Percentiles rank a stretch among this genome's conserved stretches.
These are phyloP conservation scores for Haplosporangium sp. DNA, from an alignment of 371 early-diverging fungal species.

Conservation along the genomic window DNA sequence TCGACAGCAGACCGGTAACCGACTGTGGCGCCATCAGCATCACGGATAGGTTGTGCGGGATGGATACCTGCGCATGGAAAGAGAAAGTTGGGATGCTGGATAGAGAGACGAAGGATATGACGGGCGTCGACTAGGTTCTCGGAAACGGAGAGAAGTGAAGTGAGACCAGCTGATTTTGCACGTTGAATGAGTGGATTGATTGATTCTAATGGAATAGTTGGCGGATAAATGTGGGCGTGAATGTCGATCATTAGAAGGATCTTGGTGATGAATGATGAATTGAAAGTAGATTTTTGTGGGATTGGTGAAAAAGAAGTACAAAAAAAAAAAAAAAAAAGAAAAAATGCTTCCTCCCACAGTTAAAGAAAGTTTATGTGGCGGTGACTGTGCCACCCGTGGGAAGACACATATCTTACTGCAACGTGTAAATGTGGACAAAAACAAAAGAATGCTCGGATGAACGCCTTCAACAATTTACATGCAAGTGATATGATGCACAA, in stretches of 20 bases:
- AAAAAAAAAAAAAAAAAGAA: not conserved
- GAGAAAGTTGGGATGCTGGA: conserved; percentile 56
- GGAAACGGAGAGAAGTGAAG: conserved; percentile 60
- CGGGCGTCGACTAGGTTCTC: conserved; percentile 60
- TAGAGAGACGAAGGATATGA: conserved; percentile 57
- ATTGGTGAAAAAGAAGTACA: not conserved
- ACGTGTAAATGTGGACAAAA: not conserved
- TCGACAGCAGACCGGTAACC: conserved; percentile 55
- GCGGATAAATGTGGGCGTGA: conserved; percentile 61
- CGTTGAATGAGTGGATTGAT: conserved; percentile 37
- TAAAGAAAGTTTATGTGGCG: not conserved
- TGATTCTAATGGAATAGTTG: conserved; percentile 55
- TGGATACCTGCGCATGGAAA: conserved; percentile 61
- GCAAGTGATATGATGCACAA: too few relatives aligned
- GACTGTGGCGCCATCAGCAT: conserved; percentile 47
- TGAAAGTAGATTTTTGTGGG: not conserved
- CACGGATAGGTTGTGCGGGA: conserved; percentile 58
- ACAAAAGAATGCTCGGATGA: too few relatives aligned
- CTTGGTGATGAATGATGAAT: conserved; percentile 1
- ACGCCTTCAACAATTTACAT: too few relatives aligned
- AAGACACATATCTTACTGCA: not conserved
- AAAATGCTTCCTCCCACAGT: not conserved
- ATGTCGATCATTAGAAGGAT: conserved; percentile 57
- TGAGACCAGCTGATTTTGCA: conserved; percentile 56
- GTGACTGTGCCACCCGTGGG: not conserved